Evolutionary conservation across 2,329 filamentous ascomycete genomes (phyloP), one percentile per base, ranked within the genome.

Genomic region (Boeremia lycopersici): DNA sequence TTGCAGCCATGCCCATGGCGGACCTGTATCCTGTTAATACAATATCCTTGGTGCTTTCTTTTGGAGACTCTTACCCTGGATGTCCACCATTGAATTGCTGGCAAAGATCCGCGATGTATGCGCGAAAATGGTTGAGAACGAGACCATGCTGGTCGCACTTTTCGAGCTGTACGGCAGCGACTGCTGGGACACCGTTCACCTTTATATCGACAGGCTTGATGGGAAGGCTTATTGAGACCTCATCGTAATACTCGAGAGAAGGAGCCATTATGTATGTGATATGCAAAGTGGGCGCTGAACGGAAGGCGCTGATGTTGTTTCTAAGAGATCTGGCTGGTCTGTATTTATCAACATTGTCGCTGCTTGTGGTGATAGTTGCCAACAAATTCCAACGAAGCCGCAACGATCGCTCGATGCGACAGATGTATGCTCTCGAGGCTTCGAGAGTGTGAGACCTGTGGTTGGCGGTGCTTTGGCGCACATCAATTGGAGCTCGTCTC

Each of bases 1-100:
- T 86, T 4, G 82, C 84, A 19, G 83, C 84, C 76, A 86, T 86
- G 33, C 84, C 83, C 68, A 86, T 85, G 15, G 82, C 82, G 19
- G 57, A 60, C 17, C 62, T 46, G 30, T 25, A 6, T 15, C 6
- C n/a, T 3, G 8, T 48, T 10, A 42, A 23, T 12, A 39, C 26
- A n/a, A 11, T 9, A n/a, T 5, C 8, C 6, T 19, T 10, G 9
- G 2, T 1, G 8, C 5, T 23, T 3, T 15, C 15, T 5, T n/a
- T n/a, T 11, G 23, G 33, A 28, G 15, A 28, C 11, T 29, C 43
- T 30, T 3, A 47, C 44, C 47, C 47, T 17, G 47, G 47, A n/a
- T 49, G 47, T 11, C 47, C 47, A 9, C 47, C 47, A 42, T 49
- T 49, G 47, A 49, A 49, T 15, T 50, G 48, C 38, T 50, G 47